Percentiles rank a stretch among this genome's conserved stretches.
Conservation (phyloP, 495 filamentous ascomycete species). For the Penicillium verhagenii region DNA sequence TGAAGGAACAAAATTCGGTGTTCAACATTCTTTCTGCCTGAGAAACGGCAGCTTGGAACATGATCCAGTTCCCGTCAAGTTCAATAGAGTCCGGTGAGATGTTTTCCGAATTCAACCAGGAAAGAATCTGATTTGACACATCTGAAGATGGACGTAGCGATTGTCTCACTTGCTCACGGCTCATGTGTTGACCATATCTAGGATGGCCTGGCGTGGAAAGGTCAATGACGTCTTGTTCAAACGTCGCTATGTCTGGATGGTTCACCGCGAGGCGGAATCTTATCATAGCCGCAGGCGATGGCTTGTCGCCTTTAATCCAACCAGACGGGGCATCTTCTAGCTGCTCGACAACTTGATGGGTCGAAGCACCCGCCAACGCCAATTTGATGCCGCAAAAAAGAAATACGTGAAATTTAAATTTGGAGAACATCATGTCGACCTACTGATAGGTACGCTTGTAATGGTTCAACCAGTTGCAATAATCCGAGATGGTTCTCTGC, state of each 20-base stretch:
- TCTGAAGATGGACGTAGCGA: slow-evolving; percentile 49
- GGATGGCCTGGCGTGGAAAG: slow-evolving; percentile 61
- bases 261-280: slow-evolving; percentile 55
- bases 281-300: slow-evolving; percentile 35
- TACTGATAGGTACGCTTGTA: neutral
- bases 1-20: slow-evolving; percentile 55
- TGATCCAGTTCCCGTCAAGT: slow-evolving; percentile 56
- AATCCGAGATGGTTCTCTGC: neutral
- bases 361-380: neutral
- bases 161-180: slow-evolving; percentile 50
- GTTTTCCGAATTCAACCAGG: slow-evolving; percentile 52
- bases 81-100: slow-evolving; percentile 43
- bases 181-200: slow-evolving; percentile 64
- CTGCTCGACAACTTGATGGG: slow-evolving; percentile 45
- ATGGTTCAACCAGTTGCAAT: neutral
- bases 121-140: slow-evolving; percentile 38
- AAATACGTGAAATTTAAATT: slow-evolving; percentile 7
- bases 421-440: neutral
- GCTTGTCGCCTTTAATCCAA: slow-evolving; percentile 43
- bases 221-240: slow-evolving; percentile 61
- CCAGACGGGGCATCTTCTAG: slow-evolving; percentile 41
- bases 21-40: slow-evolving; percentile 54
- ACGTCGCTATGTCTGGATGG: slow-evolving; percentile 49
- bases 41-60: slow-evolving; percentile 47
- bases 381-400: slow-evolving; percentile 6